Evolutionary conservation across 352 stramenopile species (phyloP).

Genomic region (Phytophthora macrochlamydospora): DNA sequence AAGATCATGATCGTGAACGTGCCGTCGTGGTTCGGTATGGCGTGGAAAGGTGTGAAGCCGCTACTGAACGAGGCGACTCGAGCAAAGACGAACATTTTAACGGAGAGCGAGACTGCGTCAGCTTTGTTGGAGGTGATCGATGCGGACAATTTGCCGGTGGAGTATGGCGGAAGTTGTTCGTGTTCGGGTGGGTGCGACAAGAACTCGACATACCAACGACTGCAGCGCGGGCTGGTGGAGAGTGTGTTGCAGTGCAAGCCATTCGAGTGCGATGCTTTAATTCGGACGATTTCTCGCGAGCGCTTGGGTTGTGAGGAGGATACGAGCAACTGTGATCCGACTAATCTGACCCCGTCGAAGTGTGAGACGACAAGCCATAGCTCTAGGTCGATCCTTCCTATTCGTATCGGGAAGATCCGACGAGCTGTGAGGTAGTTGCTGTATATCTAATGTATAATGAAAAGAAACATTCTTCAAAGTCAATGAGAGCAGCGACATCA

Average conservation of each 20-base stretch:
- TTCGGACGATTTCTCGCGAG: slow-evolving; percentile 25
- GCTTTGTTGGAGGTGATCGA: slow-evolving; percentile 68
- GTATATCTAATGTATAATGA: no score
- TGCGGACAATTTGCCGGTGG: slow-evolving; percentile 62
- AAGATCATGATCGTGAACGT: slow-evolving; percentile 94
- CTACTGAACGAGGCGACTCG: slow-evolving; percentile 88
- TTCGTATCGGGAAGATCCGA: slow-evolving; percentile 22
- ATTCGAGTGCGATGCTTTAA: slow-evolving; percentile 45
- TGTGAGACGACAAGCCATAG: slow-evolving; percentile 22
- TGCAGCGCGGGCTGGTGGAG: slow-evolving; percentile 59
- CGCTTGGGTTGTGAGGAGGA: slow-evolving; percentile 19
- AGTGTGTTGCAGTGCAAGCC: slow-evolving; percentile 57
- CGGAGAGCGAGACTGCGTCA: slow-evolving; percentile 57
- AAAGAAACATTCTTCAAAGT: no score
- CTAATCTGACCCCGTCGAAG: slow-evolving; percentile 10
- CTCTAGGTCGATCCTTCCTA: slow-evolving; percentile 29
- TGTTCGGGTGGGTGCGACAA: slow-evolving; percentile 71
- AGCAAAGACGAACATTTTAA: slow-evolving; percentile 89
- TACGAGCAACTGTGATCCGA: background rate
- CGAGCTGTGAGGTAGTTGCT: slow-evolving; percentile 16
- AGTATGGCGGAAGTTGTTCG: slow-evolving; percentile 72
- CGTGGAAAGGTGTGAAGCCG: slow-evolving; percentile 90
- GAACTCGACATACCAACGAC: slow-evolving; percentile 68
- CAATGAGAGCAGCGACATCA: background rate
- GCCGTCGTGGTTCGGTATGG: slow-evolving; percentile 91